phyloP scores from a whole-genome alignment of 2,329 filamentous ascomycete species.

The Colletotrichum tropicicola region DNA sequence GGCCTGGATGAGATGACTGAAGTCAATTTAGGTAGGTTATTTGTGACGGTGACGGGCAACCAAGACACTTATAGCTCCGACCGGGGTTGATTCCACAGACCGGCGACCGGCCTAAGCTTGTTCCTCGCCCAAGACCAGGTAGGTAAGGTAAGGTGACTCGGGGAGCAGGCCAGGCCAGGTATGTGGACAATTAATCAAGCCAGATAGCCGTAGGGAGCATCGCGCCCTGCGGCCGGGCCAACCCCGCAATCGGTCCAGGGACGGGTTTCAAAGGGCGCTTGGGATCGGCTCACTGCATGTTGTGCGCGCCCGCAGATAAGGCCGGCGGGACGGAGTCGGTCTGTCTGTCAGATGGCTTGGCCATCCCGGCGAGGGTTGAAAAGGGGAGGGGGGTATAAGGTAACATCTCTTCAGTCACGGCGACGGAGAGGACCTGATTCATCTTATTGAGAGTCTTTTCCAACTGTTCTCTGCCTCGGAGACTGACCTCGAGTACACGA shows the following conservation, averaged over 20 bases:
- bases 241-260: constrained; percentile 25
- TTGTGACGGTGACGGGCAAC: constrained; percentile 23
- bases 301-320: not conserved
- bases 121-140: not conserved
- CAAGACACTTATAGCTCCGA: constrained; percentile 21
- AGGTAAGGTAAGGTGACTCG: not conserved
- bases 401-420: no score
- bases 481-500: no score
- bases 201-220: constrained; percentile 19
- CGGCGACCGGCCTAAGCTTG: constrained; percentile 13
- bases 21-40: constrained; percentile 5
- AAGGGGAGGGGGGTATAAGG: no score
- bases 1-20: constrained; percentile 12
- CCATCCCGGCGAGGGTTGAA: not conserved
- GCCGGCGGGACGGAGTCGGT: not conserved
- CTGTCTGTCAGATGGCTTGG: not conserved
- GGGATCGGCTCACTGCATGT: constrained; percentile 20
- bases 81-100: constrained; percentile 19
- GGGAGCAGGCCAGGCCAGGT: not conserved
- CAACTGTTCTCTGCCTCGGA: no score
- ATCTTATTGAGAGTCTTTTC: no score
- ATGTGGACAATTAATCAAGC: no score
- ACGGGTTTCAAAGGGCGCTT: constrained; percentile 27
- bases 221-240: constrained; percentile 14
- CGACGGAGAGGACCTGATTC: no score